Evolutionary conservation across 2,329 filamentous ascomycete genomes (phyloP), one percentile per base, ranked within the genome.

Genomic region (Cryphonectria naterciae): DNA sequence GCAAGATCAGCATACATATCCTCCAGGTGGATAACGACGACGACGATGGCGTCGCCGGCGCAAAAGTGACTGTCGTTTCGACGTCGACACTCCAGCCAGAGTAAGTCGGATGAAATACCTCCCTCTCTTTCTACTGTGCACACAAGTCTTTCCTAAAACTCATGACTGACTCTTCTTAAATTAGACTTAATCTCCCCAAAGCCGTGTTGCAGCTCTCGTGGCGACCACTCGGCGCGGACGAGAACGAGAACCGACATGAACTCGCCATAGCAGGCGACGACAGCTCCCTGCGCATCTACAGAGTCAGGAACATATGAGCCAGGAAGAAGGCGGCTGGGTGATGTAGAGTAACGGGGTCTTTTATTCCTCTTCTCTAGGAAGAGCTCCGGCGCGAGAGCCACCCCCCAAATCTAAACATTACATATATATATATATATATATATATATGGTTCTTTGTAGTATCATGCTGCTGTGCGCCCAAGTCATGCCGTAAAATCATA

Each of bases 151-250:
- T 19, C 13, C 13, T 5, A 28, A 17, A 15, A n/a, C 22, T 22
- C 58, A 28, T 35, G 15, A 68, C 73, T 78, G 64, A 78, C 68
- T 17, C 52, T 39, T 22, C 8, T 63, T 60, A 17, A 35, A 32
- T 5, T 72, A 88, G 86, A 10, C 76, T 87, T 65, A 87, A 84
- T 60, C 86, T 92, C 1, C 89, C 91, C 35, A 92, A 87, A 77
- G 81, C 90, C 1, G 86, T 93, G 32, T 85, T 89, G 35, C 90
- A 92, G 77, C 81, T 95, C 49, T 85, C 90, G 10, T 95, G 92
- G 92, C 86, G 89, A 73, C 92, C 91, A 6, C 67, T 19, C 69
- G 71, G 60, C 68, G 46, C 69, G 65, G 61, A 68, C 1, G 62
- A 66, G 3, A 72, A 72, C n/a, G 73, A 78, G 39, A 77, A 79